phyloP scores from a whole-genome alignment of 345 rosid species.

The Euclidium syriacum region DNA sequence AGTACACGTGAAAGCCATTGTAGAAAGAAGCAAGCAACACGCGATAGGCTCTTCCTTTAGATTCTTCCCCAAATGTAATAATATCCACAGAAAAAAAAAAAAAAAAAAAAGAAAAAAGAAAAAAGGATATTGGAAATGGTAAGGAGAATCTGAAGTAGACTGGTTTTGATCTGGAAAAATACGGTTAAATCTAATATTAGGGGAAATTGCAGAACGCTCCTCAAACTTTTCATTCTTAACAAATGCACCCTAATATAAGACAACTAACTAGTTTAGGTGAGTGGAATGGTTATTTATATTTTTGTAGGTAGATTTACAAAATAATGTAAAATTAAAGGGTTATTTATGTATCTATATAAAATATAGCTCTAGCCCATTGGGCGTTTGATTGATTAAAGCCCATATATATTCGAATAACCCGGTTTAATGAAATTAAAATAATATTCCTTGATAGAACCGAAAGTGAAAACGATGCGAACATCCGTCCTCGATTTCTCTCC shows the following conservation, averaged over 20 bases:
- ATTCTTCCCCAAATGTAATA: conserved; percentile 6
- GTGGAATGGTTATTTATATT: too few species aligned
- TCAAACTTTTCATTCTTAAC: too few species aligned
- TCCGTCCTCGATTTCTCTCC: conserved; percentile 29
- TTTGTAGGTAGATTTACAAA: too few species aligned
- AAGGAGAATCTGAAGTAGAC: background rate
- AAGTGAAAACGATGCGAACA: conserved; percentile 20
- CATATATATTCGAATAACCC: background rate
- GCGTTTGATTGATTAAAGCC: background rate
- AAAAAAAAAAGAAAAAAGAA: background rate
- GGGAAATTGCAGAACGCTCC: too few species aligned
- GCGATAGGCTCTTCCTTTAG: conserved; percentile 11
- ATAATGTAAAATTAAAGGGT: too few species aligned
- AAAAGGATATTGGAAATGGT: background rate
- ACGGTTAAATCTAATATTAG: background rate
- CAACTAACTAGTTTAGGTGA: too few species aligned
- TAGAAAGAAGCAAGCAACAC: background rate
- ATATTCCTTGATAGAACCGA: background rate
- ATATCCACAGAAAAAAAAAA: conserved; percentile 10
- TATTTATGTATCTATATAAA: too few species aligned
- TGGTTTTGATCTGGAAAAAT: background rate
- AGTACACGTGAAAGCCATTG: conserved; percentile 39
- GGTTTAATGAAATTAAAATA: background rate
- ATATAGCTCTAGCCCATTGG: background rate
- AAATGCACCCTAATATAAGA: too few species aligned